A percentile compares a stretch with the other conserved stretches of the same genome.
Conservation (phyloP, 305 asterid species). For the Fraxinus platypoda region DNA sequence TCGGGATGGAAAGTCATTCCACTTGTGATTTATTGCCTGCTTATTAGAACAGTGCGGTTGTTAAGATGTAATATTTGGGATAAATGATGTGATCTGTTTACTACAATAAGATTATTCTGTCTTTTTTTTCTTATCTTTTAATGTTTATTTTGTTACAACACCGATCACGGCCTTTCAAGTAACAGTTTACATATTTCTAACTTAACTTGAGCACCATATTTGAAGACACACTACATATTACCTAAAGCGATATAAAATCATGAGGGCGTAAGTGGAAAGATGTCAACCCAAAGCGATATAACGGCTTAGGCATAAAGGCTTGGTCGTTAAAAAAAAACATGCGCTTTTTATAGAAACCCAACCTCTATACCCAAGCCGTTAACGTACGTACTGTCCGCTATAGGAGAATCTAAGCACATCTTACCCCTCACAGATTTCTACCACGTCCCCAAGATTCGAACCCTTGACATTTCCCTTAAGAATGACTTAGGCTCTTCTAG, state of each 20-base stretch:
- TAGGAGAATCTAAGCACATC: too few relatives aligned
- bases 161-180: not conserved
- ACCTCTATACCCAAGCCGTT: too few relatives aligned
- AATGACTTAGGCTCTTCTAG: too few relatives aligned
- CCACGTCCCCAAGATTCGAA: too few relatives aligned
- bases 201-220: not conserved
- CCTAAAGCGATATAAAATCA: not conserved
- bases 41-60: not conserved
- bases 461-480: too few relatives aligned
- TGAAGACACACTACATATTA: not conserved
- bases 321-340: too few relatives aligned
- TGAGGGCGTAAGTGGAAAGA: too few relatives aligned
- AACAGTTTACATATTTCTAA: not conserved
- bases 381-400: too few relatives aligned
- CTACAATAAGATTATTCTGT: not conserved
- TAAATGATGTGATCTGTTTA: not conserved
- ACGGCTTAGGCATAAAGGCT: too few relatives aligned
- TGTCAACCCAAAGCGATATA: too few relatives aligned
- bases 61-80: not conserved
- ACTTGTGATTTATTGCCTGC: not conserved
- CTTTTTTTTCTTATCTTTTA: not conserved
- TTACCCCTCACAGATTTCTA: too few relatives aligned
- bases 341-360: too few relatives aligned
- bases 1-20: not conserved
- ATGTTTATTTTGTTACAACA: not conserved